Evolutionary conservation across 495 filamentous ascomycete genomes (phyloP).

Genomic region (Neurospora sp.): DNA sequence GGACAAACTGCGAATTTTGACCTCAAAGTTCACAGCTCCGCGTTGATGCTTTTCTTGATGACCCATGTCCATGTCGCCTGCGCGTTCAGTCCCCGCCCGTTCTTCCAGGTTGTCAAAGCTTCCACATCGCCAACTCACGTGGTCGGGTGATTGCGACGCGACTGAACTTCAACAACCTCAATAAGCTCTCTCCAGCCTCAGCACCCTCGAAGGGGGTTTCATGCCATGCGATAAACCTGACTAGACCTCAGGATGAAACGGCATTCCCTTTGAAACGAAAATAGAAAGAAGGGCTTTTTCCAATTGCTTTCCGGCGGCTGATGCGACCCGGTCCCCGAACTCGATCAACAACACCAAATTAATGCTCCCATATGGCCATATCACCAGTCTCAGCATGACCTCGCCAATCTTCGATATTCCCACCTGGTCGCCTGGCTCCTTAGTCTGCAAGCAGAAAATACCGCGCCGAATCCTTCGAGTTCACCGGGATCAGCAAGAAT

Average conservation of each 20-base stretch:
- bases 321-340: background rate
- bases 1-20: too few relatives aligned
- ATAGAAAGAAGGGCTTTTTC: background rate
- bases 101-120: too few relatives aligned
- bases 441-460: background rate
- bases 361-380: background rate
- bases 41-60: background rate
- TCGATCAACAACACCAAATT: background rate
- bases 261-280: background rate
- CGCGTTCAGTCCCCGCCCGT: too few relatives aligned
- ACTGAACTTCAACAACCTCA: background rate
- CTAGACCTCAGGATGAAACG: background rate
- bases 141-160: background rate
- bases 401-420: background rate
- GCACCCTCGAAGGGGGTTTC: background rate
- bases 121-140: too few relatives aligned
- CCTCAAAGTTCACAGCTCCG: background rate
- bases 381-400: background rate
- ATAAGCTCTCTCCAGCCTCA: background rate
- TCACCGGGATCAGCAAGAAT: constrained; percentile 46
- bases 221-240: background rate
- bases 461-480: constrained; percentile 26
- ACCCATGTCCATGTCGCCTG: background rate
- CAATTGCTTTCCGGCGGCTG: background rate
- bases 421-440: constrained; percentile 3